Evolutionary conservation across 2,329 filamentous ascomycete species (phyloP).

Genomic region (Fusarium sp.): DNA sequence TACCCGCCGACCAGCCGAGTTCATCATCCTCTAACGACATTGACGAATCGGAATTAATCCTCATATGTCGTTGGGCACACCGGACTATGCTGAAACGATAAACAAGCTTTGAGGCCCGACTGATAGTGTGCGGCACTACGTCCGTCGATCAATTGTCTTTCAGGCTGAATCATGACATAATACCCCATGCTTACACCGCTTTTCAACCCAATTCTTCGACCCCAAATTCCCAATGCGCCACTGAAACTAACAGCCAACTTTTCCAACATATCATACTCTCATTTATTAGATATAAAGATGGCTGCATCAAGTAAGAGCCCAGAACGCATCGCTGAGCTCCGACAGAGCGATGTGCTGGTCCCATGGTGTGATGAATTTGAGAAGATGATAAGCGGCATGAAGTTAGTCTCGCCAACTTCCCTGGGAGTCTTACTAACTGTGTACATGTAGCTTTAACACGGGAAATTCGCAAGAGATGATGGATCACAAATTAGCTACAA

Average conservation of each 20-base stretch:
- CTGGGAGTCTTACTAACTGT: background rate
- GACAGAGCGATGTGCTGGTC: background rate
- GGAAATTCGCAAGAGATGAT: background rate
- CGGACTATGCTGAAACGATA: background rate
- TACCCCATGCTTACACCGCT: background rate
- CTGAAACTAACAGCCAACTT: background rate
- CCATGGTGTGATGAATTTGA: slow-evolving; percentile 20
- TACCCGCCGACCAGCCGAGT: background rate
- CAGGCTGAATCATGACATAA: background rate
- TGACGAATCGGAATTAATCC: background rate
- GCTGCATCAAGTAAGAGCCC: background rate
- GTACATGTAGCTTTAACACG: background rate
- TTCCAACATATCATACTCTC: background rate
- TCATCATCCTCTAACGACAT: background rate
- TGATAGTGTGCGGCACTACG: background rate
- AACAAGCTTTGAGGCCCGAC: background rate
- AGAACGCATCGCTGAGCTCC: slow-evolving; percentile 1
- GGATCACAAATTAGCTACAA: background rate
- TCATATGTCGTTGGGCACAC: background rate
- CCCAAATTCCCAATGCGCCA: background rate
- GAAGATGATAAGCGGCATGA: slow-evolving; percentile 24
- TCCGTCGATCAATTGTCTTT: background rate
- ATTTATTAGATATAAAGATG: background rate
- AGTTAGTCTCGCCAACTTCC: background rate
- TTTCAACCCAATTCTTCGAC: background rate